Base-by-base conservation (phyloP, 1,284 basidiomycete genomes). In the Irpex lacteus region DNA sequence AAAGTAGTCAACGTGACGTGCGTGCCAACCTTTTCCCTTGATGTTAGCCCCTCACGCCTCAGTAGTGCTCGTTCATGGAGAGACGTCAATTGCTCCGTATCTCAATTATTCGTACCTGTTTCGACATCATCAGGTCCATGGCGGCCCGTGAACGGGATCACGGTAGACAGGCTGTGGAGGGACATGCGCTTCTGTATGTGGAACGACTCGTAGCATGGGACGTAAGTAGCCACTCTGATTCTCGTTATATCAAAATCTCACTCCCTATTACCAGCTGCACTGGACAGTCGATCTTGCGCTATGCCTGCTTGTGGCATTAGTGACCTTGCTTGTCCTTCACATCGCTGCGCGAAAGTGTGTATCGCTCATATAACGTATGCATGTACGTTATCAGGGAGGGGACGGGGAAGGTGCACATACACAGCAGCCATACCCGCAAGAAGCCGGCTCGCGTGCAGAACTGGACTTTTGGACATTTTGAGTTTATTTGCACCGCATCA, bases 1-100 rank as follows among this genome's bases (percentile, higher is more conserved):
- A 87, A 85, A 71, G 87, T 90, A 44, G 87, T 83, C 63, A 87
- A 87, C 72, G 82, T 91, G 72, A 88, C 85, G 89, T 89, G 73
- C 72, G 87, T 79, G 60, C 26, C 65, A 63, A 57, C 2, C 40
- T 55, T 26, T 61, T 60, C 52, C 60, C 63, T 60, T 53, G 64
- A 37, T 64, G 38, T 5, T 54, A 32, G 18, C 38, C 37, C 55
- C 65, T 26, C 50, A 55, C 63, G 38, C 54, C 55, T 55, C 18
- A 13, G 9, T 67, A 90, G 88, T 50, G 88, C 86, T 56, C 81
- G 84, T 66, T 80, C 85, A 65, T 90, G 89, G 88, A 79, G 86
- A 70, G 85, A 90, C 68, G 80, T 85, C 44, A 81, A 78, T 57
- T 88, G 86, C 71, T 75, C 81, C 40, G 80, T 88, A 62, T 89